Evolutionary conservation across 257 asterid species (phyloP).

Genomic region (Solanum corneliomulleri): DNA sequence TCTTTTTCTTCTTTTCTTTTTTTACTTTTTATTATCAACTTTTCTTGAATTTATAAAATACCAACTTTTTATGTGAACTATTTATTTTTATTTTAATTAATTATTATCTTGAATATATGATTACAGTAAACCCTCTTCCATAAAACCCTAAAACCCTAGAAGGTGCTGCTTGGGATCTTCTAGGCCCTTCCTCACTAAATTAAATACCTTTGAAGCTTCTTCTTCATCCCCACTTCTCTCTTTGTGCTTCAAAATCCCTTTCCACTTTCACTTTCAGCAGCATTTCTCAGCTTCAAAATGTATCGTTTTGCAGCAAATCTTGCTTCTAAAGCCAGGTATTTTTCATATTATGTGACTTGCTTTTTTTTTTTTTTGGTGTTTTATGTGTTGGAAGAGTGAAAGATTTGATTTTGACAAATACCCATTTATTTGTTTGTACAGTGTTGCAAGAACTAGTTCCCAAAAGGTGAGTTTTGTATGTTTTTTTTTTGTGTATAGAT

Average conservation of each 20-base stretch:
- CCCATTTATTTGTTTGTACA: conserved; percentile 1
- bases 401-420: background rate
- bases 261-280: background rate
- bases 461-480: conserved; percentile 7
- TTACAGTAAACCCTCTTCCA: conserved; percentile 2
- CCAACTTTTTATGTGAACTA: background rate
- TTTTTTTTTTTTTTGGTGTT: background rate
- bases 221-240: background rate
- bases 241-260: background rate
- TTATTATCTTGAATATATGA: background rate
- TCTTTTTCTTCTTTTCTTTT: background rate
- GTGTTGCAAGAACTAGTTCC: conserved; percentile 27
- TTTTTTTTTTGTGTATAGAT: background rate
- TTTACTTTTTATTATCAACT: background rate
- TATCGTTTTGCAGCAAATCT: conserved; percentile 80
- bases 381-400: background rate
- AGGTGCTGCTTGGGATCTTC: conserved; percentile 22
- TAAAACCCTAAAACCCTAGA: conserved; percentile 46
- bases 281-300: conserved; percentile 17
- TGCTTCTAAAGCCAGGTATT: conserved; percentile 60
- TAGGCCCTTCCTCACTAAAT: conserved; percentile 52
- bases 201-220: background rate
- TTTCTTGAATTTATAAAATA: background rate
- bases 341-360: background rate
- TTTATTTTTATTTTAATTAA: background rate